Base-by-base conservation (phyloP, 768 basidiomycete genomes). In the Suillus lakei region DNA sequence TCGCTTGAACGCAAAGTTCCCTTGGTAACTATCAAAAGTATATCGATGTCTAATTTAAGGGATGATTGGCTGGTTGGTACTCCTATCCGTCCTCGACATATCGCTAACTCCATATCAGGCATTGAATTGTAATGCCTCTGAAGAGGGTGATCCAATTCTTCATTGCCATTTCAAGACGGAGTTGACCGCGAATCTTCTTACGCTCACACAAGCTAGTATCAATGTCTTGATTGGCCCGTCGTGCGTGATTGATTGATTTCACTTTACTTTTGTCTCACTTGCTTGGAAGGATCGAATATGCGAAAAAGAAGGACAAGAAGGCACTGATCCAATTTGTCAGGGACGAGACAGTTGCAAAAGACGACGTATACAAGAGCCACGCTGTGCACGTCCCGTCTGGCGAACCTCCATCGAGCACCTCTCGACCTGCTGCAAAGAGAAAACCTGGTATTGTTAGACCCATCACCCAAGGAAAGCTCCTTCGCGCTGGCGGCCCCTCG, bases 251-350 rank as follows among this genome's bases (percentile, higher is more conserved):
- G 18, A 32, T 70, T n/a, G 60, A 26, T 13, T 51, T 23, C 16
- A 5, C 12, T 21, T 34, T 36, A 58, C 10, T 39, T 23, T 64
- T 44, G 41, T 60, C 66, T 77, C 26, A 76, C 54, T 28, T n/a
- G 18, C 51, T n/a, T 34, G 30, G 23, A 36, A 98, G 93, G 9
- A 79, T 98, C 66, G 88, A 93, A 64, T 99, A 98, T 76, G 83
- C 84, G 48, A 99, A 99, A 85, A 99, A 99, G 86, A 99, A 95
- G 79, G 96, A 96, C 68, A 99, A 99, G 81, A 88, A 88, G 73
- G 88, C 91, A 5, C 83, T 87, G 61, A 94, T 99, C 78, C 91
- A 91, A 76, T 91, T 94, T 67, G 76, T 90, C 71, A 97, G 93
- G 82, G 96, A 98, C 73, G 96, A 99, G 77, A 88, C 89, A 9